Evolutionary conservation across 352 stramenopile genomes (phyloP).

Genomic region (Phytophthora chlamydospora): DNA sequence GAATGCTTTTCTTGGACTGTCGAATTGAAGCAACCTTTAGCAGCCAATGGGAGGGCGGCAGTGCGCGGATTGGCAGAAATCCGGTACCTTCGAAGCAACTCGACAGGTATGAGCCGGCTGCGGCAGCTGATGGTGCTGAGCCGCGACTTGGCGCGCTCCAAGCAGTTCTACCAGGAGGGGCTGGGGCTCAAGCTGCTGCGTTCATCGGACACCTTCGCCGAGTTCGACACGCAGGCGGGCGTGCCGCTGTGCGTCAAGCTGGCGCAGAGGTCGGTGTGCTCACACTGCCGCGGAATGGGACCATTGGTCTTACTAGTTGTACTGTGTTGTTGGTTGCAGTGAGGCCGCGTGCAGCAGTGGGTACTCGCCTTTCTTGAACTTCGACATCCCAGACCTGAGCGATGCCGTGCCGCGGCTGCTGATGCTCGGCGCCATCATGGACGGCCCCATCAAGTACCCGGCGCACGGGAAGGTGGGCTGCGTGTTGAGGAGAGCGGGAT

Average conservation of each 20-base stretch:
- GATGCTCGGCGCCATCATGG: slow-evolving; percentile 89
- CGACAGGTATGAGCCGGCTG: slow-evolving; percentile 57
- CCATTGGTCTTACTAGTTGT: slow-evolving; percentile 1
- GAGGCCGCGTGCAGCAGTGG: slow-evolving; percentile 84
- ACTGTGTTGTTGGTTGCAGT: slow-evolving; percentile 30
- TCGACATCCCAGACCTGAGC: slow-evolving; percentile 90
- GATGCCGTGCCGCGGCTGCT: slow-evolving; percentile 86
- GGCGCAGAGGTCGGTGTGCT: slow-evolving; percentile 62
- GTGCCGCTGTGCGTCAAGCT: slow-evolving; percentile 84
- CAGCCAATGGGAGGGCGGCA: background rate
- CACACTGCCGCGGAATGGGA: background rate
- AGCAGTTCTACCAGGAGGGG: slow-evolving; percentile 86
- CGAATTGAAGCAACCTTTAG: slow-evolving; percentile 36
- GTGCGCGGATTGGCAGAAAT: slow-evolving; percentile 24
- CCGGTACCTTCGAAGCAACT: background rate
- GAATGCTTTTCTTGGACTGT: slow-evolving; percentile 16
- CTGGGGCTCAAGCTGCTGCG: slow-evolving; percentile 77
- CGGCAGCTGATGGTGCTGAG: slow-evolving; percentile 87
- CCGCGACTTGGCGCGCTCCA: slow-evolving; percentile 79
- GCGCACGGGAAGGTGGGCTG: slow-evolving; percentile 80
- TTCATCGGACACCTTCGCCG: slow-evolving; percentile 80
- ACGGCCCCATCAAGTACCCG: slow-evolving; percentile 93
- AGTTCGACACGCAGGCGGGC: slow-evolving; percentile 73
- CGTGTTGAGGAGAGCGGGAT: background rate
- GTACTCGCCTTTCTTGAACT: slow-evolving; percentile 93